Evolutionary conservation across 352 stramenopile species (phyloP), one percentile per base, ranked within the genome.

Genomic region (Pythium aquatile): DNA sequence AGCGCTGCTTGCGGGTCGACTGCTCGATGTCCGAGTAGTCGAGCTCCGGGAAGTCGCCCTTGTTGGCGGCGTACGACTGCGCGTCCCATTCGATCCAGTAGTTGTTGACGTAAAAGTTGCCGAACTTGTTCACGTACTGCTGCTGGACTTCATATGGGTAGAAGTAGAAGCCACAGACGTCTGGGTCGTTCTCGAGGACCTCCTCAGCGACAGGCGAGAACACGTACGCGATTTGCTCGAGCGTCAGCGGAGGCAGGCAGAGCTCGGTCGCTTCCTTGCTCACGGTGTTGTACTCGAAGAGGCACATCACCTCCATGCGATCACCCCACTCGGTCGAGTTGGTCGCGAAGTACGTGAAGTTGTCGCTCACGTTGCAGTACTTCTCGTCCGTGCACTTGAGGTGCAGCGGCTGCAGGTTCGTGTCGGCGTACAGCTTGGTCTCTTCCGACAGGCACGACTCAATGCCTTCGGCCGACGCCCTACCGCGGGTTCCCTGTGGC

Each of bases 151-250:
- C 82, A 66, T 89, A 91, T 59, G 80, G 82, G 68, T 88, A 86
- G 37, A 89, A 85, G 73, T 91, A 91, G 65, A 83, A 87, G 48
- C 82, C 82, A 52, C 79, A 91, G 48, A 85, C 73, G 49, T 91
- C 78, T 35, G 75, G 75, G 68, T 89, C 79, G 63, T 91, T 88
- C 63, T 73, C 59, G 32, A 74, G 67, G 16, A 80, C 57, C 55
- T 89, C 82, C 28, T 79, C 74, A 2, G 76, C 71, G 30, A 88
- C 69, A 0, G 82, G 82, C 28, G 74, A 73, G 47, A 91, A 53
- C 28, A 85, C 65, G 66, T 85, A 83, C 63, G 78, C 78, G 55
- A 91, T 79, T 56, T 82, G 64, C 71, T 88, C 72, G 16, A 70
- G 47, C 46, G 81, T 65, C 68, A 91, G 72, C n/a, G 82, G 82